Base-by-base conservation (phyloP, 768 basidiomycete species). In the Amanita thiersii region DNA sequence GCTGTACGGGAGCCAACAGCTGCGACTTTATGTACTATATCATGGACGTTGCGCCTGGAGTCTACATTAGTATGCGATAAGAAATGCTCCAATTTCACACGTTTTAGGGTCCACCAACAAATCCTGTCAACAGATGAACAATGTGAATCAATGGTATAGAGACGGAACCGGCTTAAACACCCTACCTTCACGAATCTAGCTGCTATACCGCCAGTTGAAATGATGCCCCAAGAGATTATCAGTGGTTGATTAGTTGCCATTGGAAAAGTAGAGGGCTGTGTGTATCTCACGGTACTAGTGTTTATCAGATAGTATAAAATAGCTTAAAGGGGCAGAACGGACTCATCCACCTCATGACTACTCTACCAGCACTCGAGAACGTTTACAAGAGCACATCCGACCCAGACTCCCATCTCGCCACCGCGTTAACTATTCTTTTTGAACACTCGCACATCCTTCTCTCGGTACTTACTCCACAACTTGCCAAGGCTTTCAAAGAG, bases 201-300 rank as follows among this genome's bases (percentile, higher is more conserved):
- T 6, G 87, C 78, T 44, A 91, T 92, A 14, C 57, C 54, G 21
- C 86, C 87, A 1, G 88, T 89, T 9, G 87, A 86, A 47, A 94
- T 82, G 49, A 92, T 86, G 12, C 90, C 89, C 90, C 89, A 91
- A n/a, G n/a, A n/a, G 64, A 47, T 61, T 59, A 12, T 25, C 5
- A 24, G 3, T 14, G 24, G 3, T 10, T 25, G 8, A 38, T 37
- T 17, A 19, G 38, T 29, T 39, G 17, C 10, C 14, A n/a, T 40
- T 20, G 0, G 28, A 19, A 7, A n/a, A n/a, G n/a, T n/a, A n/a
- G n/a, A n/a, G n/a, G n/a, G n/a, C n/a, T n/a, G n/a, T n/a, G n/a
- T n/a, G n/a, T n/a, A n/a, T n/a, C n/a, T n/a, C n/a, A n/a, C n/a
- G n/a, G n/a, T n/a, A n/a, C n/a, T n/a, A n/a, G n/a, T n/a, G n/a